Base-by-base conservation (phyloP, 2,329 filamentous ascomycete genomes). In the Pseudogymnoascus sp. region DNA sequence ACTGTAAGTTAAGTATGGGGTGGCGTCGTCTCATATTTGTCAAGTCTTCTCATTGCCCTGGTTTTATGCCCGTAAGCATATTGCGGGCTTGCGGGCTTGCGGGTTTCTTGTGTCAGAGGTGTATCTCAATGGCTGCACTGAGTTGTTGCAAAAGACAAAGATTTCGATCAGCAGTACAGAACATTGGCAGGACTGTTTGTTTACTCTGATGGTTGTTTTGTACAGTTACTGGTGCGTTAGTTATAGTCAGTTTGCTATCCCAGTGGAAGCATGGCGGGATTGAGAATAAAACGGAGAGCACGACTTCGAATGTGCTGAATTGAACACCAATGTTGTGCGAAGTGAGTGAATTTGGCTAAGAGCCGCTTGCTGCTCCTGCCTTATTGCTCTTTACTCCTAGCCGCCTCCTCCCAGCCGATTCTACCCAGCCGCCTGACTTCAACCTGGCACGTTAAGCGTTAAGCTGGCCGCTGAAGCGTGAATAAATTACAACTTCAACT, bases 311-410 rank as follows among this genome's bases (percentile, higher is more conserved):
- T 20, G 47, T 54, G 47, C 20, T 34, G n/a, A 16, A 6, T 20
- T 34, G 47, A 34, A 54, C 47, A 34, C 9, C 6, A 14, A 9
- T 20, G 47, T 34, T 3, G 28, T 32, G 47, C 20, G 47, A 34
- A 54, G 28, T 54, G 47, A 54, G 9, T 32, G 6, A 2, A 14
- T 30, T 34, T 54, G 47, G 47, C 43, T 54, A 7, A 30, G 25
- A 54, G n/a, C 43, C 47, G 28, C 47, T 54, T 32, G 28, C 7
- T 14, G 47, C 47, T 54, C 47, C 47, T 54, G 47, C 47, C 47
- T 54, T 16, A 9, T 32, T 18, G 20, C 28, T 34, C n/a, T 34
- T 34, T 20, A 20, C 47, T 34, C 28, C 28, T 28, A 54, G 47
- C 5, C 28, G 28, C 47, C 28, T 32, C 25, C 14, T 32, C 7